phyloP scores from a whole-genome alignment of 352 stramenopile genomes.

The Thraustochytrium striatum region DNA sequence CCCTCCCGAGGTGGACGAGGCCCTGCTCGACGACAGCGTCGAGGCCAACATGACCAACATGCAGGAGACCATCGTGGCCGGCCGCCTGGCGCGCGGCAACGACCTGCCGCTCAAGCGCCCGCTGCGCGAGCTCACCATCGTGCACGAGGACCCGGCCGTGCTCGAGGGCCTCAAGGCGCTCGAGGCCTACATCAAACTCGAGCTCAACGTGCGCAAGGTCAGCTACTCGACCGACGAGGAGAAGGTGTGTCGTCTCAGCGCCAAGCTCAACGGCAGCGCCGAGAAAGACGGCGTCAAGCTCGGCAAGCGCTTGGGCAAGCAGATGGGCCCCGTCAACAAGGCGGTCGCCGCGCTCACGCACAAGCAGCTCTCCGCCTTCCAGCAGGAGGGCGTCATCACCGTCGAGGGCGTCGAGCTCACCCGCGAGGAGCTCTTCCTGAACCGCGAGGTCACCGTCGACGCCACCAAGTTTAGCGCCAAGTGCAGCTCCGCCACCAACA shows the following conservation, averaged over 20 bases:
- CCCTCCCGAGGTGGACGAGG: slow-evolving; percentile 86
- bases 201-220: slow-evolving; percentile 89
- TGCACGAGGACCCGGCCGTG: slow-evolving; percentile 73
- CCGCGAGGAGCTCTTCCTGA: slow-evolving; percentile 89
- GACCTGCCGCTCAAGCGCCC: slow-evolving; percentile 95
- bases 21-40: slow-evolving; percentile 79
- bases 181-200: slow-evolving; percentile 89
- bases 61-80: slow-evolving; percentile 92
- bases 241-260: slow-evolving; percentile 84
- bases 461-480: slow-evolving; percentile 73
- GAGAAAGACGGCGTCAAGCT: slow-evolving; percentile 65
- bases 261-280: slow-evolving; percentile 76
- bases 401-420: slow-evolving; percentile 73
- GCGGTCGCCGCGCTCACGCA: slow-evolving; percentile 56
- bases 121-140: slow-evolving; percentile 90
- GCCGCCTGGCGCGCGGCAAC: slow-evolving; percentile 86
- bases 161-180: slow-evolving; percentile 71
- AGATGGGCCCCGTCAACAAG: slow-evolving; percentile 82
- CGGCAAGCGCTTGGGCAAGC: slow-evolving; percentile 93
- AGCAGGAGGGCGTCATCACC: slow-evolving; percentile 66
- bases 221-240: slow-evolving; percentile 80
- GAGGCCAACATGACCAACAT: slow-evolving; percentile 89
- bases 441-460: slow-evolving; percentile 81
- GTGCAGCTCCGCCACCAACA: slow-evolving; percentile 73
- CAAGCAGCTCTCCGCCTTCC: slow-evolving; percentile 66